These are phyloP conservation scores for Claviceps arundinis DNA, from an alignment of 2,329 filamentous ascomycete species.

Conservation along the genomic window DNA sequence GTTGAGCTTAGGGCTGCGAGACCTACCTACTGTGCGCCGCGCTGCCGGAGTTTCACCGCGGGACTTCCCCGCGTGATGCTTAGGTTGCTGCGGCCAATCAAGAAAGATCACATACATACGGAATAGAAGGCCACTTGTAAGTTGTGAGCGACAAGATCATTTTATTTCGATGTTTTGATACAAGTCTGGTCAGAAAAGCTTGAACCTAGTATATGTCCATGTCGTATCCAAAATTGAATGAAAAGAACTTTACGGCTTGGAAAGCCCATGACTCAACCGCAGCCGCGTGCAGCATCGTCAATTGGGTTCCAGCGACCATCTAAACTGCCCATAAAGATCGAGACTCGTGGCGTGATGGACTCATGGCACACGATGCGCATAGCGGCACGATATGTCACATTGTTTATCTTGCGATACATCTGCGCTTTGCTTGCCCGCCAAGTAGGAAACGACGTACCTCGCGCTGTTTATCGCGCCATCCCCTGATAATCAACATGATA, in stretches of 20 bases:
- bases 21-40: slow-evolving; percentile 24
- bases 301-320: background rate
- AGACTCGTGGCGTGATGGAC: background rate
- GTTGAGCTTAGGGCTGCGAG: slow-evolving; percentile 26
- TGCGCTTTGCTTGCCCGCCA: background rate
- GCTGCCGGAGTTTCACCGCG: slow-evolving; percentile 18
- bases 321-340: background rate
- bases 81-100: background rate
- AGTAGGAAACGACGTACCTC: background rate
- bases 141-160: too few species aligned
- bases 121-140: too few species aligned
- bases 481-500: too few species aligned
- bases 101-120: background rate
- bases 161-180: too few species aligned
- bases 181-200: too few species aligned
- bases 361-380: background rate
- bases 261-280: background rate
- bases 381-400: background rate
- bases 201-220: too few species aligned
- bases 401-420: background rate
- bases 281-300: too few species aligned
- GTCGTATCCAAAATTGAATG: too few species aligned
- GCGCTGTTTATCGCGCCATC: background rate
- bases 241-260: background rate
- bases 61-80: background rate